Percentiles rank a stretch among this genome's conserved stretches.
Evolutionary conservation across 176 grass and related monocot species (phyloP).

Genomic region (Raddia distichophylla): DNA sequence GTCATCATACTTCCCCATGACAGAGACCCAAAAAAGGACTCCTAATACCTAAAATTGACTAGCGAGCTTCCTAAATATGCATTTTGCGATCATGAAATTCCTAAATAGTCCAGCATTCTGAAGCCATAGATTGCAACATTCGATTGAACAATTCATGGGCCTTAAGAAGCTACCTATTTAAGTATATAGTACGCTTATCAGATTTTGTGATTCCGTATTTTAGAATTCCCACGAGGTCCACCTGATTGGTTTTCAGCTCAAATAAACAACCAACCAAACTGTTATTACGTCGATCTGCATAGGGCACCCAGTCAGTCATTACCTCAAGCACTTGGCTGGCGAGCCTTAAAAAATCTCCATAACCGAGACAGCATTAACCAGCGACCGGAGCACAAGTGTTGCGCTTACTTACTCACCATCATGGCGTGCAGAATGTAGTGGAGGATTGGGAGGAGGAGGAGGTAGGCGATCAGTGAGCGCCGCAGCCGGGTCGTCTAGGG

Average conservation of each 20-base stretch:
- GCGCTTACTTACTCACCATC: conserved; percentile 31
- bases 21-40: neutral
- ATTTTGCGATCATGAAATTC: too few relatives aligned
- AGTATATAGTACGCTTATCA: neutral
- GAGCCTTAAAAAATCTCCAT: neutral
- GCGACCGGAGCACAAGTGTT: too few relatives aligned
- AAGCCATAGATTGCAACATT: neutral
- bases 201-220: neutral
- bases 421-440: neutral
- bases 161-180: neutral
- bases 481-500: neutral
- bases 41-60: neutral
- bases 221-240: neutral
- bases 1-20: neutral
- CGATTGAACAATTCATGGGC: neutral
- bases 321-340: conserved; percentile 49
- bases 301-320: conserved; percentile 28
- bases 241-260: neutral
- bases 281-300: conserved; percentile 64
- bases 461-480: neutral
- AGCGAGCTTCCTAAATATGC: neutral
- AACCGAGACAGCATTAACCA: too few relatives aligned
- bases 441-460: neutral
- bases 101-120: too few relatives aligned
- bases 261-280: neutral